Evolutionary conservation across 2,329 filamentous ascomycete genomes (phyloP).

Genomic region (Epicoccum sorghinum): DNA sequence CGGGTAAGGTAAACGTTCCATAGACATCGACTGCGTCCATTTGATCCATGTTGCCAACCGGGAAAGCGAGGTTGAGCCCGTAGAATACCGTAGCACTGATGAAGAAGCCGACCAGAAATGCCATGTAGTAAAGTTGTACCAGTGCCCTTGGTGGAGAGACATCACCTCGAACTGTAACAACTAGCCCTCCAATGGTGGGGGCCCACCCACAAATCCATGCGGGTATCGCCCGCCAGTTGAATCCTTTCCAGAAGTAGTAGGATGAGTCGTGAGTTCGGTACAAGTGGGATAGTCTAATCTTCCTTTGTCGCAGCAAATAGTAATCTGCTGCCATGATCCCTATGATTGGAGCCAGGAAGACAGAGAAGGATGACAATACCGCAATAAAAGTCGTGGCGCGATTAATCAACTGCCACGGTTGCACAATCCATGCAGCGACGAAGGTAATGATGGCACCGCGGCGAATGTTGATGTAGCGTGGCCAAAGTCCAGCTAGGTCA

Average conservation of each 20-base stretch:
- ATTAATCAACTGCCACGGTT: conserved; percentile 49
- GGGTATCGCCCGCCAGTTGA: conserved; percentile 53
- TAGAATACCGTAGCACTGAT: conserved; percentile 45
- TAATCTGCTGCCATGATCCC: conserved; percentile 50
- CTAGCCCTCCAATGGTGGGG: conserved; percentile 51
- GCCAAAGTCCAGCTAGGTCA: conserved; percentile 44
- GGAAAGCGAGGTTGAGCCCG: conserved; percentile 49
- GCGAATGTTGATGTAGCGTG: conserved; percentile 44
- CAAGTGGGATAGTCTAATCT: conserved; percentile 46
- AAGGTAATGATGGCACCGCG: conserved; percentile 46
- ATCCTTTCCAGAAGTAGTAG: conserved; percentile 54
- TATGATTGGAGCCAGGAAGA: conserved; percentile 50
- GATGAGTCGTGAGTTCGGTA: conserved; percentile 44
- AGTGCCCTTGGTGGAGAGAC: conserved; percentile 44
- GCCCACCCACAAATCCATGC: conserved; percentile 55
- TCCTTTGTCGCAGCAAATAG: conserved; percentile 44
- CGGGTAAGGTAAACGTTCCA: conserved; percentile 53
- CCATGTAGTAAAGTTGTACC: conserved; percentile 56
- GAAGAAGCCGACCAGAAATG: conserved; percentile 54
- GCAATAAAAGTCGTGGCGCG: conserved; percentile 44
- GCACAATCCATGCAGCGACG: conserved; percentile 43
- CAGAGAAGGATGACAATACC: conserved; percentile 52
- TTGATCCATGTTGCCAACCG: conserved; percentile 49
- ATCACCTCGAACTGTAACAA: conserved; percentile 46
- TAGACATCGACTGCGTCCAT: conserved; percentile 54